These are phyloP conservation scores for Nematodospora anomalae DNA, from an alignment of 1,139 yeast genomes.

Conservation along the genomic window DNA sequence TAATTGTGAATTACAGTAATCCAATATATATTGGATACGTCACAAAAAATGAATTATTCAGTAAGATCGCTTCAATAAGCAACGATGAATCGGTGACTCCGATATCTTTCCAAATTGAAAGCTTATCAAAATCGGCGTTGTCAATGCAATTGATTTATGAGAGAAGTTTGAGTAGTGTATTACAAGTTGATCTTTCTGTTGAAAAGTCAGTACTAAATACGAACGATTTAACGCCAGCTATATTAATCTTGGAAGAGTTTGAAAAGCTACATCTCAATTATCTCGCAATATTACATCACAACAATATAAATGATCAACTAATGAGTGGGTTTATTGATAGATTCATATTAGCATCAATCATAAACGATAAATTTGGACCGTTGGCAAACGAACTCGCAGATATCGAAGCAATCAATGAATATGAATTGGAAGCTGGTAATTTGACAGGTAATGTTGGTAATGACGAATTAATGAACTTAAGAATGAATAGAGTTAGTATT, in stretches of 20 bases:
- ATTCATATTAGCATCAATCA: slow-evolving; percentile 33
- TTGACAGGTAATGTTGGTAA: slow-evolving; percentile 8
- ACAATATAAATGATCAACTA: slow-evolving; percentile 17
- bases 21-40: slow-evolving; percentile 41
- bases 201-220: slow-evolving; percentile 25
- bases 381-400: slow-evolving; percentile 20
- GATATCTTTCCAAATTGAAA: slow-evolving; percentile 27
- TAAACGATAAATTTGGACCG: slow-evolving; percentile 29
- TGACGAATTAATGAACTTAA: slow-evolving; percentile 11
- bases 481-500: slow-evolving; percentile 23
- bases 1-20: slow-evolving; percentile 26
- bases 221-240: slow-evolving; percentile 37
- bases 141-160: slow-evolving; percentile 31
- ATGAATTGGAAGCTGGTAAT: slow-evolving; percentile 18
- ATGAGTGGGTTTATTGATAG: slow-evolving; percentile 46
- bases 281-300: slow-evolving; percentile 26
- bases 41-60: slow-evolving; percentile 27
- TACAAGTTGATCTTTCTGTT: slow-evolving; percentile 19
- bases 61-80: slow-evolving; percentile 15
- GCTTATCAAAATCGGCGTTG: slow-evolving; percentile 20
- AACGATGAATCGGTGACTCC: slow-evolving; percentile 12
- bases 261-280: slow-evolving; percentile 44
- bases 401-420: slow-evolving; percentile 13
- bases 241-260: slow-evolving; percentile 39
- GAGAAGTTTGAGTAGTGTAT: slow-evolving; percentile 15